Percentiles rank a stretch among this genome's conserved stretches.
Evolutionary conservation across 192 early-diverging fungal species (phyloP).

Genomic region (Coemansia aciculifera): DNA sequence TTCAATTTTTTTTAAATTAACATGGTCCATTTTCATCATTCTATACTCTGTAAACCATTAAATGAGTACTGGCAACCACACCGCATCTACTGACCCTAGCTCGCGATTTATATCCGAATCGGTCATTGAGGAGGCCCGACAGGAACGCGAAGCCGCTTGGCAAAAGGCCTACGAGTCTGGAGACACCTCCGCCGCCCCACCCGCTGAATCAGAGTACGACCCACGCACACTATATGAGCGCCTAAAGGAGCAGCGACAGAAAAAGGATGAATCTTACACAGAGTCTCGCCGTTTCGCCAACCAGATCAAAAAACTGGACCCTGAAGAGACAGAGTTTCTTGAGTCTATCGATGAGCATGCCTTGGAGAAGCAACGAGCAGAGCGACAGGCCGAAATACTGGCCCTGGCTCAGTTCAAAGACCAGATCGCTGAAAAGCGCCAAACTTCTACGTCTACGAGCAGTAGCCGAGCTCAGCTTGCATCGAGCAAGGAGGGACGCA

Average conservation of each 20-base stretch:
- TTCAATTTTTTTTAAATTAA: background rate
- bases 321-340: conserved; percentile 71
- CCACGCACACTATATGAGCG: conserved; percentile 74
- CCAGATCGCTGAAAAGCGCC: conserved; percentile 21
- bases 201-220: conserved; percentile 54
- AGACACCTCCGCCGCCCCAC: background rate
- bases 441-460: background rate
- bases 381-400: conserved; percentile 15
- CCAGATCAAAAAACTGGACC: conserved; percentile 65
- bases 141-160: conserved; percentile 41
- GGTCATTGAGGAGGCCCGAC: conserved; percentile 39
- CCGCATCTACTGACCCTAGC: conserved; percentile 14
- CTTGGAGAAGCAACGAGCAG: conserved; percentile 6
- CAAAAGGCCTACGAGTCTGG: conserved; percentile 32
- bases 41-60: background rate
- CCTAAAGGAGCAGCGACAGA: conserved; percentile 67
- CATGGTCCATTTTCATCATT: background rate
- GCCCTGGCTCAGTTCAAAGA: conserved; percentile 33
- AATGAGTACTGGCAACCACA: conserved; percentile 8
- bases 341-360: conserved; percentile 56
- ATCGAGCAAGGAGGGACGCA: background rate
- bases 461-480: background rate
- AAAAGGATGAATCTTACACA: conserved; percentile 63
- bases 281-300: conserved; percentile 57
- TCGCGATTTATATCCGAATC: conserved; percentile 46